Evolutionary conservation across 805 yeast genomes (phyloP).

Genomic region (Cyberlindnera amylophila): DNA sequence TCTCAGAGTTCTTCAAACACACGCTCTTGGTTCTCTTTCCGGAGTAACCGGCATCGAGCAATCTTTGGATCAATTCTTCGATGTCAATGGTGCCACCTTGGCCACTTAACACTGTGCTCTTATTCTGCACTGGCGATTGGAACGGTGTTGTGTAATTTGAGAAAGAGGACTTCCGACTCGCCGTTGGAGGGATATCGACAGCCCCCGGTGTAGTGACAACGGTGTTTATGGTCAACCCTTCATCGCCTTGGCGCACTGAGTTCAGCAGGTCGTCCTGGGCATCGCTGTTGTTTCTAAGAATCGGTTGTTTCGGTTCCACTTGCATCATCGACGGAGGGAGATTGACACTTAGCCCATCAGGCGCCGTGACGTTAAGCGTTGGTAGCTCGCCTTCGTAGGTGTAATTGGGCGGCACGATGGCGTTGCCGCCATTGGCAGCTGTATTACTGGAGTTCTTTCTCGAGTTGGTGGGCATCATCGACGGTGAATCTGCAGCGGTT

Average conservation of each 20-base stretch:
- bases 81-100: conserved; percentile 41
- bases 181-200: conserved; percentile 20
- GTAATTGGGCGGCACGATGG: conserved; percentile 9
- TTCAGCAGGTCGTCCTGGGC: conserved; percentile 21
- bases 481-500: conserved; percentile 31
- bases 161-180: conserved; percentile 25
- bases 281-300: conserved; percentile 48
- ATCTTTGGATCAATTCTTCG: conserved; percentile 85
- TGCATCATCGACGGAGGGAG: conserved; percentile 69
- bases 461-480: conserved; percentile 22
- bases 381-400: conserved; percentile 17
- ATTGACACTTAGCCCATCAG: conserved; percentile 32
- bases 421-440: conserved; percentile 10
- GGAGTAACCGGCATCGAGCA: conserved; percentile 92
- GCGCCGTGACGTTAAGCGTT: conserved; percentile 19
- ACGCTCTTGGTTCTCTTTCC: conserved; percentile 90
- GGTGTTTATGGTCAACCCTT: conserved; percentile 9
- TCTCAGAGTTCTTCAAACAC: conserved; percentile 86
- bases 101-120: conserved; percentile 23
- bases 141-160: conserved; percentile 25
- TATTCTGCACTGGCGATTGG: conserved; percentile 20
- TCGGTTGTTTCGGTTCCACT: conserved; percentile 70
- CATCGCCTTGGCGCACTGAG: conserved; percentile 11
- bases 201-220: neutral
- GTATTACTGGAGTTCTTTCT: conserved; percentile 24